Percentiles rank a stretch among this genome's conserved stretches.
Conservation (phyloP, 2,329 filamentous ascomycete species). For the Pezicula radicicola region DNA sequence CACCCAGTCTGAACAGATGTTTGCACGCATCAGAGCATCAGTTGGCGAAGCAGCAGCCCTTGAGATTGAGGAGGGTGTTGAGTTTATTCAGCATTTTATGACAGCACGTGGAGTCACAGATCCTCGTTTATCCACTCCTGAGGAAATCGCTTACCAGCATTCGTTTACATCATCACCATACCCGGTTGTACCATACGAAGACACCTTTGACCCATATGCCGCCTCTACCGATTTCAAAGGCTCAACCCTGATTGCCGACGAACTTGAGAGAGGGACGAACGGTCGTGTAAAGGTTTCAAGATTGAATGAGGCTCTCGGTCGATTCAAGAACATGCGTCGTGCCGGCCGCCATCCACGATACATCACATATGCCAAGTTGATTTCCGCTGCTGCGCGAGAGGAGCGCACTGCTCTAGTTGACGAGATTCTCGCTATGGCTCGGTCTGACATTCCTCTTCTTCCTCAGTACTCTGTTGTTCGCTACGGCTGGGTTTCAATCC, state of each 20-base stretch:
- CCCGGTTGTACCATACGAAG: slow-evolving; percentile 63
- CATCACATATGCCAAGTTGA: slow-evolving; percentile 95
- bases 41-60: slow-evolving; percentile 55
- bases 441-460: slow-evolving; percentile 81
- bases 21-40: slow-evolving; percentile 71
- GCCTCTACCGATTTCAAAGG: slow-evolving; percentile 90
- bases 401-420: slow-evolving; percentile 78
- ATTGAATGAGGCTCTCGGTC: slow-evolving; percentile 75
- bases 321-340: slow-evolving; percentile 91
- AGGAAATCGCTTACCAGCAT: slow-evolving; percentile 44
- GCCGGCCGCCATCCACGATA: slow-evolving; percentile 89
- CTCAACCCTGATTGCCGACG: slow-evolving; percentile 84
- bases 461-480: slow-evolving; percentile 83
- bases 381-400: slow-evolving; percentile 83
- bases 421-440: slow-evolving; percentile 86
- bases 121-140: slow-evolving; percentile 44
- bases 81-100: slow-evolving; percentile 64
- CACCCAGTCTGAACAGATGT: slow-evolving; percentile 78
- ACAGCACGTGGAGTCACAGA: slow-evolving; percentile 50
- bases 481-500: slow-evolving; percentile 93
- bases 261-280: slow-evolving; percentile 77
- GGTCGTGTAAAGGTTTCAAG: slow-evolving; percentile 60
- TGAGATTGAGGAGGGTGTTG: slow-evolving; percentile 83
- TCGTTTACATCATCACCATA: slow-evolving; percentile 49
- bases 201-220: slow-evolving; percentile 87